Conservation (phyloP, 2,329 filamentous ascomycete genomes). For the Colletotrichum magnum region DNA sequence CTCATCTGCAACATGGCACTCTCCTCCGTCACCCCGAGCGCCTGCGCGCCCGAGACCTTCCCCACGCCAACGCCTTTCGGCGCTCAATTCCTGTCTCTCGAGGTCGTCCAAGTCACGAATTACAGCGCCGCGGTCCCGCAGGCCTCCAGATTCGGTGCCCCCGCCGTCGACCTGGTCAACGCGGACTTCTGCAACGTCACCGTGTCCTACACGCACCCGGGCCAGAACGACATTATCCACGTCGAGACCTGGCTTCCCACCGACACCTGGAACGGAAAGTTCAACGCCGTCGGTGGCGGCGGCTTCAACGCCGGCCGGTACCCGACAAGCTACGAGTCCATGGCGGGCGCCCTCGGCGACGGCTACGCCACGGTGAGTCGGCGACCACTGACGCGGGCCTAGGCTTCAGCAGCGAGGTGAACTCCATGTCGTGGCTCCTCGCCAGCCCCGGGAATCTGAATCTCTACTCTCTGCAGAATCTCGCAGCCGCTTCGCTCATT, state of each 20-base stretch:
- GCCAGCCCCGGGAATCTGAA: background rate
- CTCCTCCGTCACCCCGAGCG: background rate
- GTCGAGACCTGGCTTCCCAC: slow-evolving; percentile 40
- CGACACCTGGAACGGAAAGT: slow-evolving; percentile 43
- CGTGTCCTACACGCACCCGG: slow-evolving; percentile 37
- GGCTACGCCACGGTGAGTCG: slow-evolving; percentile 18
- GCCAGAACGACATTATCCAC: slow-evolving; percentile 33
- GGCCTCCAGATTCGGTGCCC: background rate
- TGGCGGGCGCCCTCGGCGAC: background rate
- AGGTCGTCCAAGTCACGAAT: background rate
- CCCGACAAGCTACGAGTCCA: background rate
- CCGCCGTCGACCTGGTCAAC: background rate
- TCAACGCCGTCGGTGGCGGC: slow-evolving; percentile 42
- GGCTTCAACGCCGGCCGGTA: slow-evolving; percentile 26
- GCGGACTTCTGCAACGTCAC: slow-evolving; percentile 40
- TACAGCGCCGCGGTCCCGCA: background rate
- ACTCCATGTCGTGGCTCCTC: background rate
- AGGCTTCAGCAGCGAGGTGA: background rate
- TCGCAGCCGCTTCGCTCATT: background rate
- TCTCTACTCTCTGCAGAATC: background rate
- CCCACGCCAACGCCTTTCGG: background rate
- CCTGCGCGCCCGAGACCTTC: background rate
- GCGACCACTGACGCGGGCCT: slow-evolving; percentile 25
- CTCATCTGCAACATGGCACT: background rate
- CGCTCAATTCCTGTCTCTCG: background rate